Evolutionary conservation across 2,329 filamentous ascomycete species (phyloP).

Genomic region (Thelonectria blattea): DNA sequence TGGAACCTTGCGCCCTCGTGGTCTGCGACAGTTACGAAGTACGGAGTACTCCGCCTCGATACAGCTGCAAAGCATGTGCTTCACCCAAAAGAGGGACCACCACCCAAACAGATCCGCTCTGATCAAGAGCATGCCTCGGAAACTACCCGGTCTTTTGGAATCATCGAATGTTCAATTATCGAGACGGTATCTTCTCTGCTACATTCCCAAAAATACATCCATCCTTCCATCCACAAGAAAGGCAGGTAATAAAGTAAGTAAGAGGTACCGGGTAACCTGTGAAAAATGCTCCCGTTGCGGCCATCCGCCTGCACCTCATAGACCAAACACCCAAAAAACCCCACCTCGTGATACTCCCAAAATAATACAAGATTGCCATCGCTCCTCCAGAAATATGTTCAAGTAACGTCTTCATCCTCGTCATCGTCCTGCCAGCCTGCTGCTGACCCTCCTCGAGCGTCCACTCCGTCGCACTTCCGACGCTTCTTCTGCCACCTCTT

Average conservation of each 20-base stretch:
- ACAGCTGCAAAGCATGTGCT: too few relatives aligned
- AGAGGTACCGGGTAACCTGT: not conserved
- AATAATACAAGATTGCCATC: conserved; percentile 8
- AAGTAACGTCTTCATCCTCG: not conserved
- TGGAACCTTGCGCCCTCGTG: not conserved
- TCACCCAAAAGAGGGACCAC: too few relatives aligned
- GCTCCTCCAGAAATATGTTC: not conserved
- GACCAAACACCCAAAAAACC: conserved; percentile 4
- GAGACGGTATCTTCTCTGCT: conserved; percentile 8
- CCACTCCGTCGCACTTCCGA: conserved; percentile 43
- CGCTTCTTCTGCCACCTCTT: conserved; percentile 29
- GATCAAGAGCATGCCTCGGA: too few relatives aligned
- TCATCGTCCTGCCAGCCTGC: conserved; percentile 37
- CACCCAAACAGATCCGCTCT: too few relatives aligned
- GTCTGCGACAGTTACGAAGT: too few relatives aligned
- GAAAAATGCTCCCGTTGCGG: not conserved
- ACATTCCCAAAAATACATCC: not conserved
- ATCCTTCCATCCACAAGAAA: conserved; percentile 1
- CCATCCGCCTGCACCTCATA: not conserved
- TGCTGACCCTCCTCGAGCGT: conserved; percentile 44
- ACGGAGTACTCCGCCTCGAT: too few relatives aligned
- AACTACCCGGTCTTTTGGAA: too few relatives aligned
- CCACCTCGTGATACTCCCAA: conserved; percentile 6
- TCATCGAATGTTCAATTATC: conserved; percentile 2
- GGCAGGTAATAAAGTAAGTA: too few relatives aligned